Evolutionary conservation across 495 filamentous ascomycete genomes (phyloP).

Genomic region (Clavariopsis aquatica): DNA sequence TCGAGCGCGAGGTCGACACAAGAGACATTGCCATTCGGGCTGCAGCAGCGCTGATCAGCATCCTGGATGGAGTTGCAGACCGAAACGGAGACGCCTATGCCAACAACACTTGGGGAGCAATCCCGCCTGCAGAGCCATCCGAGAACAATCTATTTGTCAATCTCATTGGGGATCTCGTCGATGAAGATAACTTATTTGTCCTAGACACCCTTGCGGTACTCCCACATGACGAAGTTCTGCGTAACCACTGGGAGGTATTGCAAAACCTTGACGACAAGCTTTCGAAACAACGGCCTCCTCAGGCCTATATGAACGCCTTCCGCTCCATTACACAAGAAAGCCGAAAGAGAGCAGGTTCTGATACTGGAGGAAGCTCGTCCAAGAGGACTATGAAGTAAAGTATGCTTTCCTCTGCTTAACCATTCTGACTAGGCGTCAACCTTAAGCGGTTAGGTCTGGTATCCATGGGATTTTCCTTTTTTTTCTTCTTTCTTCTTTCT

Average conservation of each 20-base stretch:
- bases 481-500: neutral
- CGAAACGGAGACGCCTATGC: slow-evolving; percentile 31
- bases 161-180: slow-evolving; percentile 23
- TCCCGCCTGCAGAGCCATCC: slow-evolving; percentile 12
- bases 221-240: slow-evolving; percentile 28
- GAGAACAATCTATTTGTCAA: slow-evolving; percentile 31
- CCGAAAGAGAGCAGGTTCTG: slow-evolving; percentile 30
- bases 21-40: slow-evolving; percentile 22
- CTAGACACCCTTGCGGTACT: slow-evolving; percentile 27
- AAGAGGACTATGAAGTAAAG: slow-evolving; percentile 15
- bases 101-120: slow-evolving; percentile 23
- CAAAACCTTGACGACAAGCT: slow-evolving; percentile 17
- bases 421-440: neutral
- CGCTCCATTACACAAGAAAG: slow-evolving; percentile 20
- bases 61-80: slow-evolving; percentile 31
- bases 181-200: slow-evolving; percentile 15
- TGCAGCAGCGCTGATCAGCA: slow-evolving; percentile 29
- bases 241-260: slow-evolving; percentile 29
- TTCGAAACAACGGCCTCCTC: slow-evolving; percentile 9
- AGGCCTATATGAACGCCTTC: slow-evolving; percentile 19
- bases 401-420: neutral
- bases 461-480: neutral
- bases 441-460: neutral
- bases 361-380: slow-evolving; percentile 1
- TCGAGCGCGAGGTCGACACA: slow-evolving; percentile 1